These are phyloP conservation scores for Glycyrrhiza uralensis DNA, from an alignment of 306 rosid genomes.

Conservation along the genomic window DNA sequence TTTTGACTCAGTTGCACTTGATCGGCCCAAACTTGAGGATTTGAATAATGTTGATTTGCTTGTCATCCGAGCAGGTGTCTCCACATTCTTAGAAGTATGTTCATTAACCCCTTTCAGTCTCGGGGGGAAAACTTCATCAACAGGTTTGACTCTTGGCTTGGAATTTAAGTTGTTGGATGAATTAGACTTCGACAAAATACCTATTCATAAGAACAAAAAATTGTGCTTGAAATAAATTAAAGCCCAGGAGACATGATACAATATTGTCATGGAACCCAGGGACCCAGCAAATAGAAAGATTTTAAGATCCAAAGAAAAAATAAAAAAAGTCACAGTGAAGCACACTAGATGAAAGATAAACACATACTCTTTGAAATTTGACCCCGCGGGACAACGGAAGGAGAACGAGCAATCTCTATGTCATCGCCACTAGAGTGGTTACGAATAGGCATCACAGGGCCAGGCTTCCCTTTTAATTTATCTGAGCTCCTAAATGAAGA, in stretches of 20 bases:
- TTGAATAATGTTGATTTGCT: slow-evolving; percentile 70
- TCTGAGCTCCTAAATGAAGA: slow-evolving; percentile 70
- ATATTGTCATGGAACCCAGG: slow-evolving; percentile 20
- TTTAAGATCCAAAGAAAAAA: not conserved
- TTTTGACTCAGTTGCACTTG: slow-evolving; percentile 59
- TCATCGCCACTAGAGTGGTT: slow-evolving; percentile 44
- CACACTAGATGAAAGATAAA: slow-evolving; percentile 15
- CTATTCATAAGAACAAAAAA: slow-evolving; percentile 43
- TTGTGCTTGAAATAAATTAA: slow-evolving; percentile 18
- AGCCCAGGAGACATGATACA: slow-evolving; percentile 3
- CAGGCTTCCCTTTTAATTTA: slow-evolving; percentile 53
- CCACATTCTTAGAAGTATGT: slow-evolving; percentile 53
- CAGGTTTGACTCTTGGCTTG: slow-evolving; percentile 74
- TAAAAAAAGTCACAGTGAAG: not conserved
- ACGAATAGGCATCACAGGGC: slow-evolving; percentile 43
- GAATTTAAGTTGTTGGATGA: slow-evolving; percentile 63
- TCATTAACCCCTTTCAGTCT: slow-evolving; percentile 64
- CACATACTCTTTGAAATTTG: slow-evolving; percentile 52
- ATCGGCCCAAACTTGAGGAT: slow-evolving; percentile 50
- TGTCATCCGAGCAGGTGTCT: slow-evolving; percentile 48
- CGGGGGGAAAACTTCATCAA: slow-evolving; percentile 64
- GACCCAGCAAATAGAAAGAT: slow-evolving; percentile 1
- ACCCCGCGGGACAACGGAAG: slow-evolving; percentile 44
- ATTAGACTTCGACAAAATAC: slow-evolving; percentile 63
- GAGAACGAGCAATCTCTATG: slow-evolving; percentile 47